Evolutionary conservation across 257 asterid genomes (phyloP).

Genomic region (Solanum acaule): DNA sequence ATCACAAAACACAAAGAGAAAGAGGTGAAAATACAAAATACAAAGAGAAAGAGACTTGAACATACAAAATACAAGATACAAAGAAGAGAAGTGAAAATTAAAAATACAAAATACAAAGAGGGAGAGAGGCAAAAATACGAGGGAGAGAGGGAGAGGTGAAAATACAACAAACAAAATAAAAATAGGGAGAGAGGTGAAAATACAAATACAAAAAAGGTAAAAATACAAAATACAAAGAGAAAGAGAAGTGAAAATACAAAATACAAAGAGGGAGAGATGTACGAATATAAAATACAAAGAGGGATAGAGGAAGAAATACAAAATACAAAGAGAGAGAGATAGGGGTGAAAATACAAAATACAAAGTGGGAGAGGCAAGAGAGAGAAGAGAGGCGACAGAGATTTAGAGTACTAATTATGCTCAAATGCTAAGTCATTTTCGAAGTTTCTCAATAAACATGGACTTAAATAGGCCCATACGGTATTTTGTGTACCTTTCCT

Average conservation of each 20-base stretch:
- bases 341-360: background rate
- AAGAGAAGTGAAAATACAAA: background rate
- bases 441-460: background rate
- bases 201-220: background rate
- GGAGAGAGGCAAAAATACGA: background rate
- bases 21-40: too few species aligned
- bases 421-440: background rate
- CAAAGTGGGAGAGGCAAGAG: background rate
- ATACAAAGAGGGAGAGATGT: background rate
- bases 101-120: background rate
- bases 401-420: background rate
- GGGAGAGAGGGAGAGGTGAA: background rate
- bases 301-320: background rate
- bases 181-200: background rate
- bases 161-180: background rate
- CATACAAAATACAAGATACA: too few species aligned
- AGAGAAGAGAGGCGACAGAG: background rate
- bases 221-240: background rate
- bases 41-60: background rate
- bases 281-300: background rate
- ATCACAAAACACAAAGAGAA: background rate
- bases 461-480: background rate
- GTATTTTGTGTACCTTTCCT: background rate
- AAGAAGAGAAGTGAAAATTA: too few species aligned
- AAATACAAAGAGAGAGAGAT: too few species aligned